phyloP scores from a whole-genome alignment of 441 rosid genomes.

The Croton laevigatus region DNA sequence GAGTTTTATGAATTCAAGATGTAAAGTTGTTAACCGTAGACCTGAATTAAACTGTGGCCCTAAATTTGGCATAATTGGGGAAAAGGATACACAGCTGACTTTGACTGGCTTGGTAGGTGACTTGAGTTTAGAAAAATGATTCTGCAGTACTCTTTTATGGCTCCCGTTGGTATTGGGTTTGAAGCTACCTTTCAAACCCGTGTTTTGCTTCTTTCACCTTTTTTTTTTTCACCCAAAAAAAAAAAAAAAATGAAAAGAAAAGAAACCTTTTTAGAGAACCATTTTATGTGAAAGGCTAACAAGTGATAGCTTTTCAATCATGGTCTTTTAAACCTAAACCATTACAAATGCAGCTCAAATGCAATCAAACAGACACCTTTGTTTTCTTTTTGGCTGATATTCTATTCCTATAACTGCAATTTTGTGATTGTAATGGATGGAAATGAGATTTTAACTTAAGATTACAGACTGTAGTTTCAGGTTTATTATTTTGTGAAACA shows the following conservation, averaged over 20 bases:
- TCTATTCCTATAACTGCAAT: neutral
- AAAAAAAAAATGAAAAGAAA: too few species aligned
- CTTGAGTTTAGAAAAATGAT: neutral
- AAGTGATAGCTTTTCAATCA: too few species aligned
- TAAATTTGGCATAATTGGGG: neutral
- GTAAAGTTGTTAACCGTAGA: neutral
- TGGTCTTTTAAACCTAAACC: too few species aligned
- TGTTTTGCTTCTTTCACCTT: too few species aligned
- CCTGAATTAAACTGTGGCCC: neutral
- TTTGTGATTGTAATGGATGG: neutral
- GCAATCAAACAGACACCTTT: too few species aligned
- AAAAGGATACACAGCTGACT: neutral
- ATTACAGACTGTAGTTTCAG: neutral
- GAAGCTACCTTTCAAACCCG: too few species aligned
- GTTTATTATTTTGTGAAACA: neutral
- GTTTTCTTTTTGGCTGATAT: neutral
- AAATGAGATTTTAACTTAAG: neutral
- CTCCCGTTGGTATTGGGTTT: too few species aligned
- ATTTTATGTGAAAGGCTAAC: too few species aligned
- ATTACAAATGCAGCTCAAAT: too few species aligned
- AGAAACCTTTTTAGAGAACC: too few species aligned
- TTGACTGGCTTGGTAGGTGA: neutral
- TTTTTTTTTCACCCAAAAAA: too few species aligned
- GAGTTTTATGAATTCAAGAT: neutral
- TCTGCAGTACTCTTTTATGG: too few species aligned